Conservation (phyloP, 1,284 basidiomycete species). For the Ustilago esculenta region DNA sequence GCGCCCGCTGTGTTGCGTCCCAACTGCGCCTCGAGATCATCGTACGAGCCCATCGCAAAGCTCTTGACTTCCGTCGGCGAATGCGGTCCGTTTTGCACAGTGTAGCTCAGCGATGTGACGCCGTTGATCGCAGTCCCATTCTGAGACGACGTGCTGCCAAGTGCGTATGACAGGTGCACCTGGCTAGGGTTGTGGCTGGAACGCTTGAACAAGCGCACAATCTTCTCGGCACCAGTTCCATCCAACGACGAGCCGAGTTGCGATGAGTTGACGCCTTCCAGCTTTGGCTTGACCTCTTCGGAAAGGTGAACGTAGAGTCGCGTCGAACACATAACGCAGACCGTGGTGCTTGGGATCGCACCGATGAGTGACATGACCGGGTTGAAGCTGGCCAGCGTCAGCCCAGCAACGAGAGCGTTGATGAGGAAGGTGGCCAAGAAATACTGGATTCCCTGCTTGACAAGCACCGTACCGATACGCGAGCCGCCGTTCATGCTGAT, state of each 20-base stretch:
- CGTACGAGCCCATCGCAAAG: conserved; percentile 15
- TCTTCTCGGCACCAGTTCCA: conserved; percentile 23
- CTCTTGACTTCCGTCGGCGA: conserved; percentile 24
- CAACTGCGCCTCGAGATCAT: conserved; percentile 21
- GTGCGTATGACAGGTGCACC: conserved; percentile 11
- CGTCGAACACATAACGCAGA: conserved; percentile 48
- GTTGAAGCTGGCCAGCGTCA: conserved; percentile 47
- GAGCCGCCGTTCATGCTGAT: conserved; percentile 40
- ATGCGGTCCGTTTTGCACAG: conserved; percentile 5
- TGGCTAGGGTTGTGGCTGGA: conserved; percentile 1
- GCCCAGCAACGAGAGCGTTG: conserved; percentile 44
- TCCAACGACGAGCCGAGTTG: conserved; percentile 13
- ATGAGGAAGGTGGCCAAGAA: conserved; percentile 47
- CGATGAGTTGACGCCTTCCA: conserved; percentile 22
- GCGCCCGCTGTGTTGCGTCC: background rate
- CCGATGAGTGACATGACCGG: conserved; percentile 52
- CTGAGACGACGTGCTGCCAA: conserved; percentile 1
- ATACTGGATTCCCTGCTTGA: conserved; percentile 55
- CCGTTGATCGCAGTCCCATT: conserved; percentile 2
- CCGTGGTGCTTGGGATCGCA: conserved; percentile 43
- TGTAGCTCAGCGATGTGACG: conserved; percentile 17
- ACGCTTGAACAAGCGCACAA: conserved; percentile 32
- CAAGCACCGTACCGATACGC: conserved; percentile 47
- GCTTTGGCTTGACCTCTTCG: conserved; percentile 40
- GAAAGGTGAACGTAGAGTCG: conserved; percentile 52